A percentile compares a stretch with the other conserved stretches of the same genome.
Conservation (phyloP, 2,329 filamentous ascomycete species). For the Pyricularia pennisetigena region DNA sequence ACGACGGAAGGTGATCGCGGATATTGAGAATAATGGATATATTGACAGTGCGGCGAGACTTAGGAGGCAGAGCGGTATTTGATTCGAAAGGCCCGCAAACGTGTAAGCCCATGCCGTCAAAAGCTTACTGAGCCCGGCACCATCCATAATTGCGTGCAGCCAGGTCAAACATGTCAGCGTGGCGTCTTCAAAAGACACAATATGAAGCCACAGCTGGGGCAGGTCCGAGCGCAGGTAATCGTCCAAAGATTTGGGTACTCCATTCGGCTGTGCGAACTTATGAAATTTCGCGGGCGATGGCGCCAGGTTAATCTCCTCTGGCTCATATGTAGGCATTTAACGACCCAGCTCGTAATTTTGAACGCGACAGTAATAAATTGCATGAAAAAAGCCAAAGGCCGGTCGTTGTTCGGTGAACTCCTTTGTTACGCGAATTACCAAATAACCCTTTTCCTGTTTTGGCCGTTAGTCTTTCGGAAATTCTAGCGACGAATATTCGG, state of each 20-base stretch:
- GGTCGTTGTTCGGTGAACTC: slow-evolving; percentile 22
- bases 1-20: not conserved
- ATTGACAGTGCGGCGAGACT: not conserved
- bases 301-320: not conserved
- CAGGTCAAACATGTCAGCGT: slow-evolving; percentile 36
- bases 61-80: slow-evolving; percentile 21
- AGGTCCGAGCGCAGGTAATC: slow-evolving; percentile 30
- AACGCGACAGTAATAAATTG: slow-evolving; percentile 22
- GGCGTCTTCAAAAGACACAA: slow-evolving; percentile 37
- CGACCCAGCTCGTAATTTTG: slow-evolving; percentile 28
- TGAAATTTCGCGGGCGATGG: slow-evolving; percentile 10
- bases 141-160: slow-evolving; percentile 38
- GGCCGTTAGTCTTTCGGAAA: not conserved
- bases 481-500: not conserved
- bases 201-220: slow-evolving; percentile 35
- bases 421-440: slow-evolving; percentile 22
- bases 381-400: slow-evolving; percentile 28
- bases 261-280: slow-evolving; percentile 14
- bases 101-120: slow-evolving; percentile 35
- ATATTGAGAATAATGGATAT: not conserved
- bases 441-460: slow-evolving; percentile 11
- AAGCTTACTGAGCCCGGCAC: slow-evolving; percentile 29
- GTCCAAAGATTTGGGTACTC: slow-evolving; percentile 19
- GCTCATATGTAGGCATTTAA: slow-evolving; percentile 22
- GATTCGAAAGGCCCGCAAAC: slow-evolving; percentile 28